A percentile compares a stretch with the other conserved stretches of the same genome.
Conservation (phyloP, 1,284 basidiomycete species). For the Melampsora allii-populina region DNA sequence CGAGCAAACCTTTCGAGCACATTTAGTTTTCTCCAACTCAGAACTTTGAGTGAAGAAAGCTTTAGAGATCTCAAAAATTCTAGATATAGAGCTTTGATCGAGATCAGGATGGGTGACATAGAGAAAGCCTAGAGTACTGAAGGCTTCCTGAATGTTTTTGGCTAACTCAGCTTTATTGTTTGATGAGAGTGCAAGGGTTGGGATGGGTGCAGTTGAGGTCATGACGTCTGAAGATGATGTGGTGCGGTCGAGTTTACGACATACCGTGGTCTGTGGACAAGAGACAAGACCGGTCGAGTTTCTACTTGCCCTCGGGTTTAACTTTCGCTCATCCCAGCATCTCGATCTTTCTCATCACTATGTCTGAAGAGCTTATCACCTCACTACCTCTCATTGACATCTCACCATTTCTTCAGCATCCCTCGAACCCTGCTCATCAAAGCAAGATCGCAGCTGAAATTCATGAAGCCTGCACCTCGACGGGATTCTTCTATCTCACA, state of each 20-base stretch:
- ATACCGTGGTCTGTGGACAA: too few relatives aligned
- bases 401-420: constrained; percentile 49
- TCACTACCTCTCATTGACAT: constrained; percentile 53
- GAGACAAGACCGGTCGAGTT: too few relatives aligned
- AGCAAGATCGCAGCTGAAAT: constrained; percentile 61
- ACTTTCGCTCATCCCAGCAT: constrained; percentile 24
- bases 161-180: background rate
- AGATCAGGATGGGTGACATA: constrained; percentile 5
- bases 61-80: constrained; percentile 1
- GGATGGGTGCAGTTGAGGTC: constrained; percentile 4
- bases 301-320: too few relatives aligned
- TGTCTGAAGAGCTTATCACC: constrained; percentile 12
- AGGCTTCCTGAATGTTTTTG: background rate
- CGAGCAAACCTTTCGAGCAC: background rate
- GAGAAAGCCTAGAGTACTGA: background rate
- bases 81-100: background rate
- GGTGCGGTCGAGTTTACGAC: too few relatives aligned
- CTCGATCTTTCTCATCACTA: constrained; percentile 40
- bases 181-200: constrained; percentile 3
- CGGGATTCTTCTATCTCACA: constrained; percentile 77
- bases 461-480: constrained; percentile 69
- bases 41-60: constrained; percentile 2
- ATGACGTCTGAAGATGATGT: background rate
- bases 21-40: background rate
- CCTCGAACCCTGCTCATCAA: constrained; percentile 47